phyloP scores from a whole-genome alignment of 2,329 filamentous ascomycete species.

The Arthrobotrys sphaeroides region DNA sequence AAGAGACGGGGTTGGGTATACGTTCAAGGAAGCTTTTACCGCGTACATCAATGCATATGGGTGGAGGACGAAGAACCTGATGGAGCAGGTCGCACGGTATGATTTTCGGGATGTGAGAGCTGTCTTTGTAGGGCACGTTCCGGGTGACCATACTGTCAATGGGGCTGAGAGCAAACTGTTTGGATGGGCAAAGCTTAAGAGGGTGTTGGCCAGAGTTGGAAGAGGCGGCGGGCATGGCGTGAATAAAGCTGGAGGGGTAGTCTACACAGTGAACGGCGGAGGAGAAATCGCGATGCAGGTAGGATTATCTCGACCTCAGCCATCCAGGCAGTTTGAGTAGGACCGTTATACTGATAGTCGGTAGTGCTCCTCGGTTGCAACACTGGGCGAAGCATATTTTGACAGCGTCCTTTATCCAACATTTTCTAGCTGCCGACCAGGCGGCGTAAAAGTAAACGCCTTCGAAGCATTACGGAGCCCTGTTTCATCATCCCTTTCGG shows the following conservation, averaged over 20 bases:
- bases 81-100: slow-evolving; percentile 68
- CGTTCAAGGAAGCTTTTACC: slow-evolving; percentile 80
- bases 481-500: slow-evolving; percentile 57
- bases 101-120: slow-evolving; percentile 77
- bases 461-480: slow-evolving; percentile 37
- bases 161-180: slow-evolving; percentile 68
- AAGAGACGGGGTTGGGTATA: slow-evolving; percentile 69
- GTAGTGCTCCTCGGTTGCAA: slow-evolving; percentile 44
- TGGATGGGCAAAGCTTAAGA: slow-evolving; percentile 79
- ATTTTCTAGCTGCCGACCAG: slow-evolving; percentile 22
- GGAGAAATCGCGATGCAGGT: slow-evolving; percentile 70
- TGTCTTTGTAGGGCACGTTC: slow-evolving; percentile 80
- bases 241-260: slow-evolving; percentile 26
- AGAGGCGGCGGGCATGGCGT: slow-evolving; percentile 28
- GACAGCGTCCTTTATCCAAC: slow-evolving; percentile 28
- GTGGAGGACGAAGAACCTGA: slow-evolving; percentile 67
- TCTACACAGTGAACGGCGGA: slow-evolving; percentile 61
- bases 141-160: slow-evolving; percentile 70
- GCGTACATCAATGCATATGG: slow-evolving; percentile 78
- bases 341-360: background rate
- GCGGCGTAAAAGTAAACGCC: slow-evolving; percentile 66
- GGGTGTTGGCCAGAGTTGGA: slow-evolving; percentile 65
- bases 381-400: slow-evolving; percentile 34
- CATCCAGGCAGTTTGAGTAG: background rate
- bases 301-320: slow-evolving; percentile 63